Evolutionary conservation across 2,329 filamentous ascomycete genomes (phyloP).

Genomic region (Colletotrichum limetticola): DNA sequence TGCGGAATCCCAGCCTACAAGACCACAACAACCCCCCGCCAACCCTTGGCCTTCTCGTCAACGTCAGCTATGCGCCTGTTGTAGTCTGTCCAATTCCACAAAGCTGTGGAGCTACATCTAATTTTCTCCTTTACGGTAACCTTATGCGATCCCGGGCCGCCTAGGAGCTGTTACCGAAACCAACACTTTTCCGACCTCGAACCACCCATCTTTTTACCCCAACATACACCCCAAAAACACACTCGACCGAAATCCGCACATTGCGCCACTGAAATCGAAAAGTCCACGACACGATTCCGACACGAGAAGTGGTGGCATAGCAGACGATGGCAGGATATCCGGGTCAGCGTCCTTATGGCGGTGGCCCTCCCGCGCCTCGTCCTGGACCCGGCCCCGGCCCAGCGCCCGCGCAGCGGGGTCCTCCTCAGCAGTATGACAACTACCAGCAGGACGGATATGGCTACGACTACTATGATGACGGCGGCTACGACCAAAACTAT

Average conservation of each 20-base stretch:
- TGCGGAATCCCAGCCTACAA: conserved; percentile 27
- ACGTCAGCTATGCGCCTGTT: conserved; percentile 25
- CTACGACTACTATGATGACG: conserved; percentile 57
- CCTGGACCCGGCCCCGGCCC: conserved; percentile 42
- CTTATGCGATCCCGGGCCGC: conserved; percentile 22
- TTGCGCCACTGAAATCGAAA: neutral
- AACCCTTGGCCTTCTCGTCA: conserved; percentile 12
- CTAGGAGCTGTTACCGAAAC: conserved; percentile 14
- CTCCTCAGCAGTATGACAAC: conserved; percentile 54
- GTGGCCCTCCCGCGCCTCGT: conserved; percentile 53
- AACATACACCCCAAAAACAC: neutral
- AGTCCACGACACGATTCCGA: neutral
- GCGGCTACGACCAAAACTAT: conserved; percentile 50
- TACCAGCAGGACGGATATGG: conserved; percentile 56
- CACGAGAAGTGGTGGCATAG: conserved; percentile 4
- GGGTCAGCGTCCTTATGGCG: conserved; percentile 60
- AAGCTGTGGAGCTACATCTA: conserved; percentile 33
- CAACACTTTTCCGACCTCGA: conserved; percentile 18
- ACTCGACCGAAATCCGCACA: neutral
- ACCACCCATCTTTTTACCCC: neutral
- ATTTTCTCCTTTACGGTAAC: conserved; percentile 27
- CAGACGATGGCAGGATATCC: conserved; percentile 46
- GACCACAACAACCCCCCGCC: conserved; percentile 2
- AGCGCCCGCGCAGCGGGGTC: conserved; percentile 42
- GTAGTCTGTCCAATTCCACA: conserved; percentile 28